Evolutionary conservation across 352 stramenopile species (phyloP).

Genomic region (Globisporangium ultimum): DNA sequence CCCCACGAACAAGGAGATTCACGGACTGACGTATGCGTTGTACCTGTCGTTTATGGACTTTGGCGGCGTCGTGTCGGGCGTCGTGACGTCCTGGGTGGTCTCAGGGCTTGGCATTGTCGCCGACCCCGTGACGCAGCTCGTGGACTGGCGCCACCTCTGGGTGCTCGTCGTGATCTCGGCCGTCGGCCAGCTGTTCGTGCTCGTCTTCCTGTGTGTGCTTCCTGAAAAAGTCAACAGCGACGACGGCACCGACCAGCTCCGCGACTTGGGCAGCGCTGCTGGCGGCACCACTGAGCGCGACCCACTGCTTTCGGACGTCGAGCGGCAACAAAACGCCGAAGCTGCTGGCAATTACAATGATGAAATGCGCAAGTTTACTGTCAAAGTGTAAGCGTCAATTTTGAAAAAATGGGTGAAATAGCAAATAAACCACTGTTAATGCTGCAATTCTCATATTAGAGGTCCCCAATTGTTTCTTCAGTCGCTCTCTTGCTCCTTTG

Average conservation of each 20-base stretch:
- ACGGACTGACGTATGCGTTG: constrained; percentile 77
- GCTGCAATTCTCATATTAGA: background rate
- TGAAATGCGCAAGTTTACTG: background rate
- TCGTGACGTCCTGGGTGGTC: constrained; percentile 57
- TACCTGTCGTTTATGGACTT: constrained; percentile 87
- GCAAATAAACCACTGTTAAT: background rate
- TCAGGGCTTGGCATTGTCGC: constrained; percentile 53
- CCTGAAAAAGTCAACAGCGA: constrained; percentile 53
- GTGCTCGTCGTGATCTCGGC: constrained; percentile 58
- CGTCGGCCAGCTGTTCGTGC: constrained; percentile 55
- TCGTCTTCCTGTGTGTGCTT: constrained; percentile 66
- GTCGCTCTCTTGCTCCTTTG: constrained; percentile 1
- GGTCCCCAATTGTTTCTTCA: background rate
- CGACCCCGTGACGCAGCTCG: constrained; percentile 42
- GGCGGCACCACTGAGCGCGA: constrained; percentile 29
- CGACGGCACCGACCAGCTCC: background rate
- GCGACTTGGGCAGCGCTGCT: constrained; percentile 3
- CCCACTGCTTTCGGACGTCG: constrained; percentile 38
- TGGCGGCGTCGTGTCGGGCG: constrained; percentile 64
- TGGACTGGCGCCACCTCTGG: constrained; percentile 65
- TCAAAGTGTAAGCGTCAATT: too few species aligned
- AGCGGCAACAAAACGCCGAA: constrained; percentile 3
- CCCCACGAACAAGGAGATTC: constrained; percentile 41
- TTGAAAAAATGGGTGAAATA: background rate
- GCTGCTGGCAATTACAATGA: background rate